Conservation (phyloP, 2,329 filamentous ascomycete genomes). For the Exophiala xenobiotica region DNA sequence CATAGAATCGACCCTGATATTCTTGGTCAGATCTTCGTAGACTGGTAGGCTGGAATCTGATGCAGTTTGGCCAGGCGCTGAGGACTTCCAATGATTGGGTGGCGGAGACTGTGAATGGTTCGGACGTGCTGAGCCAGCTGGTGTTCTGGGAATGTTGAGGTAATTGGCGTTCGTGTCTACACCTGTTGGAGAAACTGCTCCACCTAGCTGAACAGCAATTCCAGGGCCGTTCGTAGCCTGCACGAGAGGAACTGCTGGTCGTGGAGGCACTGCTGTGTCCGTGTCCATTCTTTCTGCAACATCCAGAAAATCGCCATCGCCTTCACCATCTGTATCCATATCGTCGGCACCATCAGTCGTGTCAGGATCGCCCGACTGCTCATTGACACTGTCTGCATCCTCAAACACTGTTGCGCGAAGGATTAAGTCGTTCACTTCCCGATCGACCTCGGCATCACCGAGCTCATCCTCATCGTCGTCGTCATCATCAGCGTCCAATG, state of each 20-base stretch:
- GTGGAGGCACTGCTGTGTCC: slow-evolving; percentile 67
- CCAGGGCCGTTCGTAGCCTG: slow-evolving; percentile 14
- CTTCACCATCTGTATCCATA: slow-evolving; percentile 40
- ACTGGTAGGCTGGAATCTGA: slow-evolving; percentile 68
- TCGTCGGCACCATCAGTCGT: slow-evolving; percentile 46
- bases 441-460: slow-evolving; percentile 22
- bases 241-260: slow-evolving; percentile 56
- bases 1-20: slow-evolving; percentile 88
- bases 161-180: slow-evolving; percentile 42
- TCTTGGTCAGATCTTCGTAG: slow-evolving; percentile 84
- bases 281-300: slow-evolving; percentile 75
- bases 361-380: slow-evolving; percentile 30
- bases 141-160: slow-evolving; percentile 78
- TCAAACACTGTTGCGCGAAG: slow-evolving; percentile 21
- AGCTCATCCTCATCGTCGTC: slow-evolving; percentile 39
- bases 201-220: slow-evolving; percentile 10
- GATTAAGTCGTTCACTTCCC: slow-evolving; percentile 25
- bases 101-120: slow-evolving; percentile 36
- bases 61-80: slow-evolving; percentile 40
- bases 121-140: slow-evolving; percentile 51
- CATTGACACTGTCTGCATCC: slow-evolving; percentile 16
- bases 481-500: slow-evolving; percentile 47
- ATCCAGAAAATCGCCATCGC: slow-evolving; percentile 67
- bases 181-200: slow-evolving; percentile 15
- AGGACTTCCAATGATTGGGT: slow-evolving; percentile 28